Evolutionary conservation across 1,139 yeast genomes (phyloP), one percentile per base, ranked within the genome.

Genomic region (Maudiozyma humilis): DNA sequence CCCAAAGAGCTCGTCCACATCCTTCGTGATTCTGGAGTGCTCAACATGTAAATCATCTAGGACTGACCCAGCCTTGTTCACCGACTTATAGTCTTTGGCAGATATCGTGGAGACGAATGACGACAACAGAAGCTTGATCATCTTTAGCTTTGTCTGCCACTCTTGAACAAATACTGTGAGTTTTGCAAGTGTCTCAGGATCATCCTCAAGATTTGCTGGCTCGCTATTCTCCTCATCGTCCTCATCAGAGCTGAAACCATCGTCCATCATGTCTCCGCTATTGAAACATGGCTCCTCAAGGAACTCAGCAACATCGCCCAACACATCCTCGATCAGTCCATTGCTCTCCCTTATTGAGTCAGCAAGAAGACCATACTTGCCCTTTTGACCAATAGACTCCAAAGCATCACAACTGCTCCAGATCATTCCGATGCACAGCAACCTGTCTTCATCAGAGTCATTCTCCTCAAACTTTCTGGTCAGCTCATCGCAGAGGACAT

Each of bases 231-330:
- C 23, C 8, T 32, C 41, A 8, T 42, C 64, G 3, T 65, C 70
- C 3, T 36, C 65, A 30, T 44, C 50, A 12, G 49, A 54, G 29
- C 54, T 55, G 2, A 66, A 36, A 3, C 41, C 51, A 20, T 49
- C 55, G 23, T 55, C 57, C 2, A 66, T 35, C 4, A 66, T 65
- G 44, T 68, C 68, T 4, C 67, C 71, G 42, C 66, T 69, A 39
- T 68, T 70, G 3, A 67, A 67, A 32, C 66, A 67, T 0, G 89
- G 89, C 50, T 79, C 71, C 46, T 76, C 74, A 0, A 78, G 58
- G 86, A 88, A 82, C 48, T 78, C 84, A 14, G 67, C 75, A 47
- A 80, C 72, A 52, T 82, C 89, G 10, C 72, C 78, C 30, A 76
- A 65, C 0, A 83, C 84, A 62, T 82, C 91, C 20, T 72, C 76